phyloP scores from a whole-genome alignment of 2,329 filamentous ascomycete species.

The Plectosphaerella cucumerina region DNA sequence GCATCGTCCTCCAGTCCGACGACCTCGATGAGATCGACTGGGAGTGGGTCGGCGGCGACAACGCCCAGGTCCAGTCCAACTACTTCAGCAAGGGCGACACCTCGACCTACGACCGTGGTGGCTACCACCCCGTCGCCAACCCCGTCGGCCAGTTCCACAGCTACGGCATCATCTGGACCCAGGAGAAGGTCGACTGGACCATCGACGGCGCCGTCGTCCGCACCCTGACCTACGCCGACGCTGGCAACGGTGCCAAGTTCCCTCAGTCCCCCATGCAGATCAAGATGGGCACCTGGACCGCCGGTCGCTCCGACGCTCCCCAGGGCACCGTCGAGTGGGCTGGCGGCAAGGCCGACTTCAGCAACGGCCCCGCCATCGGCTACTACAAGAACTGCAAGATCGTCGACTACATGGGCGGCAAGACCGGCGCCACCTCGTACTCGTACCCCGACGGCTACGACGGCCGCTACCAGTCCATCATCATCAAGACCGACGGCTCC shows the following conservation, averaged over 20 bases:
- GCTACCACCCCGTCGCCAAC: constrained; percentile 52
- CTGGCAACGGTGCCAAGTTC: constrained; percentile 53
- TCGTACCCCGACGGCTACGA: constrained; percentile 45
- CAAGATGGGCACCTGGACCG: constrained; percentile 66
- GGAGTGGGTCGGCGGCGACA: constrained; percentile 84
- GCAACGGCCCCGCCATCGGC: constrained; percentile 46
- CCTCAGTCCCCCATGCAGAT: constrained; percentile 72
- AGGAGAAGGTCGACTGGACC: constrained; percentile 58
- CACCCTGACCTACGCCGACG: constrained; percentile 60
- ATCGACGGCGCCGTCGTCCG: constrained; percentile 60
- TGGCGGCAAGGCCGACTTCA: constrained; percentile 54
- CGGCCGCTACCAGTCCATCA: constrained; percentile 43
- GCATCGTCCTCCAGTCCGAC: constrained; percentile 84
- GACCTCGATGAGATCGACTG: constrained; percentile 93
- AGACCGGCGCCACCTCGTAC: constrained; percentile 44
- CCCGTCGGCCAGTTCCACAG: constrained; percentile 57
- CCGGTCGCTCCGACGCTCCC: constrained; percentile 51
- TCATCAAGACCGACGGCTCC: constrained; percentile 27
- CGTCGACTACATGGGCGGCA: constrained; percentile 49
- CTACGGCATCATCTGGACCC: constrained; percentile 66
- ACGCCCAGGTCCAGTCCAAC: constrained; percentile 76
- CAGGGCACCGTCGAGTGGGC: constrained; percentile 70
- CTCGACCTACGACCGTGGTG: constrained; percentile 66
- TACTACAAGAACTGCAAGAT: constrained; percentile 55
- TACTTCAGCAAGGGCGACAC: constrained; percentile 76